Evolutionary conservation across 148 eudicot genomes (phyloP).

Genomic region (Silene conica): DNA sequence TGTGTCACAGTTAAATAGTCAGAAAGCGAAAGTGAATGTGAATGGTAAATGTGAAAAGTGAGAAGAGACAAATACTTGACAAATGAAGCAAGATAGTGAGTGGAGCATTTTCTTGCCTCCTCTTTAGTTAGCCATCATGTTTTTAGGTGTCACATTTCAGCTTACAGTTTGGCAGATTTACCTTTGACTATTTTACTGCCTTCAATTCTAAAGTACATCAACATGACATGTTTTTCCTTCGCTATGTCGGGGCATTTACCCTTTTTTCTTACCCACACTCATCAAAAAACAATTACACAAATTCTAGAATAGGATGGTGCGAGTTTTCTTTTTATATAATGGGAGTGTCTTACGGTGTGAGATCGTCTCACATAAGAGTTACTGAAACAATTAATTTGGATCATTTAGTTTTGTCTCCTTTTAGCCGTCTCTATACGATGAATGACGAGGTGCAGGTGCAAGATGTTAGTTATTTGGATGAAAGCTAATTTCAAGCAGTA

Average conservation of each 20-base stretch:
- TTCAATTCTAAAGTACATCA: constrained; percentile 1
- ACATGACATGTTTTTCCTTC: neutral
- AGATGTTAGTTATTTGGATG: too few relatives aligned
- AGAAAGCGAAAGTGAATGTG: neutral
- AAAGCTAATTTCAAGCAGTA: too few relatives aligned
- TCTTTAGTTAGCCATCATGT: constrained; percentile 3
- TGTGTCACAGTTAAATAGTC: neutral
- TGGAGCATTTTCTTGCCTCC: constrained; percentile 17
- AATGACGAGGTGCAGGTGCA: too few relatives aligned
- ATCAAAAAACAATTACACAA: too few relatives aligned
- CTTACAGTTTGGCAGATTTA: constrained; percentile 5
- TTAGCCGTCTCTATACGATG: too few relatives aligned
- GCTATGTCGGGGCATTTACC: neutral
- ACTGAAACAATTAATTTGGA: too few relatives aligned
- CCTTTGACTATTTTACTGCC: constrained; percentile 18
- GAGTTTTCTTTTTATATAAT: too few relatives aligned
- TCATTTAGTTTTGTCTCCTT: too few relatives aligned
- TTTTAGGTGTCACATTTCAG: constrained; percentile 24
- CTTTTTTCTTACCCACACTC: neutral
- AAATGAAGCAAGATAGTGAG: neutral
- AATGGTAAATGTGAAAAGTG: neutral
- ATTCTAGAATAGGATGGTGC: too few relatives aligned
- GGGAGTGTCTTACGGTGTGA: too few relatives aligned
- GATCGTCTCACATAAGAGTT: too few relatives aligned
- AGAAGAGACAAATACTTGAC: constrained; percentile 13